Percentiles rank a stretch among this genome's conserved stretches.
Evolutionary conservation across 129 eudicot species (phyloP).

Genomic region (Rutidosis leptorrhynchoides): DNA sequence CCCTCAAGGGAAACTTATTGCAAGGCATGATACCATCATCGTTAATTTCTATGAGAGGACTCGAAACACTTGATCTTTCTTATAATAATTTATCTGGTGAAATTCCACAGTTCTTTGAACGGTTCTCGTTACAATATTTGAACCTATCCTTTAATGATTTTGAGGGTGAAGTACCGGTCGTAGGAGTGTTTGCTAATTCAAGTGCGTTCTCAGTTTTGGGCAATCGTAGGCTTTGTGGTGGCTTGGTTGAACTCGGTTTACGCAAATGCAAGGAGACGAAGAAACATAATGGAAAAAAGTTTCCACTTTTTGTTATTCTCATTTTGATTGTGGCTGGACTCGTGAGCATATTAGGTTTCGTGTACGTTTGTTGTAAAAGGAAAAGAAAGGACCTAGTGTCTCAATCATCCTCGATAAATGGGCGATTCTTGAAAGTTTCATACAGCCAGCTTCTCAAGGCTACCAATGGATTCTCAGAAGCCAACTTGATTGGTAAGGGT

Average conservation of each 20-base stretch:
- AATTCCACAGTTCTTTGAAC: constrained; percentile 23
- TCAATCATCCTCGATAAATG: too few species aligned
- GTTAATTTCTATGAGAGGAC: constrained; percentile 16
- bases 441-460: too few species aligned
- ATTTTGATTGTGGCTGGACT: background rate
- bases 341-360: background rate
- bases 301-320: background rate
- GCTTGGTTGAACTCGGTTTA: constrained; percentile 24
- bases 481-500: too few species aligned
- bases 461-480: too few species aligned
- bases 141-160: constrained; percentile 26
- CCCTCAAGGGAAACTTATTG: constrained; percentile 24
- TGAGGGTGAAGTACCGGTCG: constrained; percentile 17
- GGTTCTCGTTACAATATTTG: background rate
- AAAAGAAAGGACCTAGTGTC: too few species aligned
- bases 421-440: too few species aligned
- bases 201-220: constrained; percentile 22
- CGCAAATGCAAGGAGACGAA: too few species aligned
- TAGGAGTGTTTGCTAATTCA: constrained; percentile 24
- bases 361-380: constrained; percentile 11
- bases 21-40: constrained; percentile 26
- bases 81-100: constrained; percentile 27
- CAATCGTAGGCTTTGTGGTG: constrained; percentile 31
- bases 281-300: background rate
- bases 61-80: constrained; percentile 20